These are phyloP conservation scores for Mycena vulgaris DNA, from an alignment of 768 basidiomycete genomes.

Conservation along the genomic window DNA sequence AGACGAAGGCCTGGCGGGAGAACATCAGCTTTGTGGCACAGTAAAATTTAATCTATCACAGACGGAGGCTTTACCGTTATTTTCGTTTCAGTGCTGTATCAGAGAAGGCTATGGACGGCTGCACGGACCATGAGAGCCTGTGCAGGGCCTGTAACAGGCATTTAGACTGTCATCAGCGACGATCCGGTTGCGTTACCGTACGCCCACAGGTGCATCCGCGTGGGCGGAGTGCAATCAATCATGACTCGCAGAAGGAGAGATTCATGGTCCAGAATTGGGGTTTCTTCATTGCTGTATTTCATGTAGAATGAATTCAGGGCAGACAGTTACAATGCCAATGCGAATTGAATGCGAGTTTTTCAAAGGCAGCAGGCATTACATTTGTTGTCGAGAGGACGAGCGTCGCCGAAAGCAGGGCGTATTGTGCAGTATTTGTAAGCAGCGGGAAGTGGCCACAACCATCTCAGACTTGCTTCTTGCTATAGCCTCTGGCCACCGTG, in stretches of 20 bases:
- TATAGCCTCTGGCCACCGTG: neutral
- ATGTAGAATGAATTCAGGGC: no score
- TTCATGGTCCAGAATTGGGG: no score
- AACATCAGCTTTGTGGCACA: constrained; percentile 1
- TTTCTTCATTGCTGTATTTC: no score
- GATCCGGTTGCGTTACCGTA: no score
- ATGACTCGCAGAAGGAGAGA: neutral
- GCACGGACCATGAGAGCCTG: neutral
- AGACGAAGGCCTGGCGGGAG: constrained; percentile 18
- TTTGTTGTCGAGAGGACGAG: neutral
- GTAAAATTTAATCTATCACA: constrained; percentile 16
- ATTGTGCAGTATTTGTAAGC: constrained; percentile 19
- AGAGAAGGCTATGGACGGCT: neutral
- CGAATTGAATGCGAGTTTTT: neutral
- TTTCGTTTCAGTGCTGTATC: neutral
- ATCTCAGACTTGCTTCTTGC: no score
- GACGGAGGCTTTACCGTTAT: constrained; percentile 21
- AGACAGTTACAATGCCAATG: no score
- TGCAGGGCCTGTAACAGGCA: neutral
- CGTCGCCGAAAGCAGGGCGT: neutral
- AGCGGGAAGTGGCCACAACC: constrained; percentile 3
- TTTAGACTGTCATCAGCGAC: constrained; percentile 5
- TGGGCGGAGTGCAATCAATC: constrained; percentile 5
- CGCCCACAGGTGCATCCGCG: neutral
- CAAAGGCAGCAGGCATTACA: neutral